A percentile compares a stretch with the other conserved stretches of the same genome.
Conservation (phyloP, 129 eudicot genomes). For the Helichrysum umbraculigerum region DNA sequence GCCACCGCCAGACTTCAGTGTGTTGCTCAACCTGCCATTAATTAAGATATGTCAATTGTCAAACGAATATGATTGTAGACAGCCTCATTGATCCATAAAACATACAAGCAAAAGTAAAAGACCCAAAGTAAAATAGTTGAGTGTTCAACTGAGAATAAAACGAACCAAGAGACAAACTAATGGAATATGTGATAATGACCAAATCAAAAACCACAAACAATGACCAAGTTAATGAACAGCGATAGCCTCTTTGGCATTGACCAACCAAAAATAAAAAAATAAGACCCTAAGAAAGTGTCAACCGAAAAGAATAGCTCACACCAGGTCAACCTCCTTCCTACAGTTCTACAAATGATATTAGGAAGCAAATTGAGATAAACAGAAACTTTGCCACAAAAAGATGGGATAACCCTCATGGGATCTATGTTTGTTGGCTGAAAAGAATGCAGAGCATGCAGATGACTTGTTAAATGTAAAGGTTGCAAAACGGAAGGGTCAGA, state of each 20-base stretch:
- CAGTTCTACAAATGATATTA: constrained; percentile 1
- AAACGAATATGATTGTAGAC: background rate
- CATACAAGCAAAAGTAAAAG: background rate
- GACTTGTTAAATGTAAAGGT: background rate
- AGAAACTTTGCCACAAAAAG: constrained; percentile 3
- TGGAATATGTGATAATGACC: background rate
- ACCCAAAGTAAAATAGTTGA: background rate
- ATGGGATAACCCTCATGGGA: background rate
- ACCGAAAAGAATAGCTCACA: constrained; percentile 4
- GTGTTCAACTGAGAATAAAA: background rate
- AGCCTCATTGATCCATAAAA: background rate
- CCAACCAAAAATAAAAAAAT: background rate
- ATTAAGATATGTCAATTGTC: background rate
- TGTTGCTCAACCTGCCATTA: constrained; percentile 74
- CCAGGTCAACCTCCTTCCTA: background rate
- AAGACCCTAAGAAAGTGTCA: background rate
- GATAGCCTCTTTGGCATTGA: background rate
- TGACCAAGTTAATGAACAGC: background rate
- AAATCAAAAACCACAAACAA: background rate
- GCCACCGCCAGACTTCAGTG: constrained; percentile 83
- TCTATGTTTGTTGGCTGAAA: background rate
- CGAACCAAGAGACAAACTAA: no score
- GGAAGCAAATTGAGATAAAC: background rate
- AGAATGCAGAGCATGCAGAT: background rate
- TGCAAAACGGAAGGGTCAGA: background rate